Evolutionary conservation across 2,329 filamentous ascomycete species (phyloP).

Genomic region (Helicocarpus griseus): DNA sequence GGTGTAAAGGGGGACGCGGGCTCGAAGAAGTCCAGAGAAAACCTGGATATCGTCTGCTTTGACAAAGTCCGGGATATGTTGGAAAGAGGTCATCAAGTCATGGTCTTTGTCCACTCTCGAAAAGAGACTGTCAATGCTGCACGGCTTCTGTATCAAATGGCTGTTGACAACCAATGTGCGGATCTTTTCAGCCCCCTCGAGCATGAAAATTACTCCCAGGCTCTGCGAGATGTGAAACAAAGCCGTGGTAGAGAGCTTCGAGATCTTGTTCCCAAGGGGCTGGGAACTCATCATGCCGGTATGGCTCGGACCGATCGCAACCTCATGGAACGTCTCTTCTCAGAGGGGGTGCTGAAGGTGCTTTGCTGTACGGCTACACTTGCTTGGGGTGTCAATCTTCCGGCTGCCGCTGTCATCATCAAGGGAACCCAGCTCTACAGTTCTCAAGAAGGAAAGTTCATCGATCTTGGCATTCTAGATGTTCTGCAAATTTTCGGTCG

Average conservation of each 20-base stretch:
- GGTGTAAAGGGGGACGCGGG: slow-evolving; percentile 67
- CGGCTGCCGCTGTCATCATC: slow-evolving; percentile 91
- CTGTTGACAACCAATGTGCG: slow-evolving; percentile 64
- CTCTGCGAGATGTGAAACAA: slow-evolving; percentile 72
- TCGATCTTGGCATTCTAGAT: slow-evolving; percentile 91
- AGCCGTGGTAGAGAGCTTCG: slow-evolving; percentile 79
- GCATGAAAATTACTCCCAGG: slow-evolving; percentile 71
- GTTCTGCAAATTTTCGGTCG: slow-evolving; percentile 97
- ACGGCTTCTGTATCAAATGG: slow-evolving; percentile 76
- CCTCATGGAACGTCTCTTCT: slow-evolving; percentile 86
- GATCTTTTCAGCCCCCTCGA: slow-evolving; percentile 74
- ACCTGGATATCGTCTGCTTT: slow-evolving; percentile 76
- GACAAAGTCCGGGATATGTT: slow-evolving; percentile 96
- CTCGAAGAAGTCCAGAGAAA: slow-evolving; percentile 72
- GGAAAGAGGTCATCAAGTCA: slow-evolving; percentile 83
- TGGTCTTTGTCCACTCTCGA: slow-evolving; percentile 97
- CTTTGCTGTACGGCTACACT: slow-evolving; percentile 96
- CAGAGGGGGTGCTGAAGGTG: slow-evolving; percentile 86
- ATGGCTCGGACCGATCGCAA: slow-evolving; percentile 94
- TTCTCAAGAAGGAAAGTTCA: slow-evolving; percentile 89
- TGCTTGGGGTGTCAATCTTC: slow-evolving; percentile 97
- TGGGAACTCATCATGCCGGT: slow-evolving; percentile 92
- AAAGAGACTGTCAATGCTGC: slow-evolving; percentile 89
- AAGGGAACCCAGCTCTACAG: slow-evolving; percentile 98
- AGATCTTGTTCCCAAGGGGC: slow-evolving; percentile 79